Conservation (phyloP, 768 basidiomycete genomes). For the Suillus tomentosus region DNA sequence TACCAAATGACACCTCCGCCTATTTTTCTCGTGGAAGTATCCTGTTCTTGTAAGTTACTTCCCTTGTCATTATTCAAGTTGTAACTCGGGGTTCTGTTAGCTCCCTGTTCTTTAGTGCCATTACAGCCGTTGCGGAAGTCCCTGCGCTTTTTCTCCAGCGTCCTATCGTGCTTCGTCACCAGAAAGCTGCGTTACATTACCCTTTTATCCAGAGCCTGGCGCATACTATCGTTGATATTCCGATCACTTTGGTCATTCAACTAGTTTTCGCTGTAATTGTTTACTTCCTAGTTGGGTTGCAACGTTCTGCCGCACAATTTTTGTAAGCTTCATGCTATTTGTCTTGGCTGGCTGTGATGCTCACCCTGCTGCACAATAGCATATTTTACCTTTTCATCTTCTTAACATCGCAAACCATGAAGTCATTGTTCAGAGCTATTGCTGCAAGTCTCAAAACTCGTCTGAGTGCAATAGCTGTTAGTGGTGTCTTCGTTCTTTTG, state of each 20-base stretch:
- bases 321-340: slow-evolving; percentile 44
- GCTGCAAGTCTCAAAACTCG: slow-evolving; percentile 55
- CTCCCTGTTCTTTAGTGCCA: slow-evolving; percentile 39
- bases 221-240: slow-evolving; percentile 61
- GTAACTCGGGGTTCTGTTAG: slow-evolving; percentile 9
- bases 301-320: slow-evolving; percentile 52
- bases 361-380: slow-evolving; percentile 30
- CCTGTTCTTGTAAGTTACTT: slow-evolving; percentile 65
- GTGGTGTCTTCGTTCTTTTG: slow-evolving; percentile 39
- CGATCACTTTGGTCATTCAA: slow-evolving; percentile 52
- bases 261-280: slow-evolving; percentile 48
- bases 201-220: slow-evolving; percentile 57
- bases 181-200: slow-evolving; percentile 63
- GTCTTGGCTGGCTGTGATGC: slow-evolving; percentile 12
- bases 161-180: slow-evolving; percentile 59
- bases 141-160: slow-evolving; percentile 57
- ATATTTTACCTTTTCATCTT: slow-evolving; percentile 55
- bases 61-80: background rate
- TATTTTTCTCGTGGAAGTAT: slow-evolving; percentile 68
- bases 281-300: slow-evolving; percentile 59
- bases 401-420: slow-evolving; percentile 62
- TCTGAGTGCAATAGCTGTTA: slow-evolving; percentile 45
- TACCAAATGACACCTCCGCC: slow-evolving; percentile 37
- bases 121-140: slow-evolving; percentile 52
- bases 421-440: slow-evolving; percentile 68